Percentiles rank a stretch among this genome's conserved stretches.
phyloP scores from a whole-genome alignment of 2,329 filamentous ascomycete genomes.

The Moelleriella libera region DNA sequence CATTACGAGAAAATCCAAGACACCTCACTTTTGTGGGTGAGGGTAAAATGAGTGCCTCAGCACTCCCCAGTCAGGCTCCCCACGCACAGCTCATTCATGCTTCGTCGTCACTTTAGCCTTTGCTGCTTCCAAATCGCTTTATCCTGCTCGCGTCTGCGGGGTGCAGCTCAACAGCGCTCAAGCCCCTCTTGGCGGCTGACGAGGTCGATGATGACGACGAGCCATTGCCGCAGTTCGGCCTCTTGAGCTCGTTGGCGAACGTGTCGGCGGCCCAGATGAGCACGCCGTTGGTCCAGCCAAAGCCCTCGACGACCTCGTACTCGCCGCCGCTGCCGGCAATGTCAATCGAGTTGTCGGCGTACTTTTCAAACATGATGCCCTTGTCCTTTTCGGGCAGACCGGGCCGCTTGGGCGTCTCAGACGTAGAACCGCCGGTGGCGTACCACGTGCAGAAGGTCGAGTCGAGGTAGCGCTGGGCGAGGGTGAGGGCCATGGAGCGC shows the following conservation, averaged over 20 bases:
- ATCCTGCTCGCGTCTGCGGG: conserved; percentile 30
- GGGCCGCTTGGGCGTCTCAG: conserved; percentile 32
- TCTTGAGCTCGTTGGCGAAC: conserved; percentile 39
- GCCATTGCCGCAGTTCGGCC: conserved; percentile 39
- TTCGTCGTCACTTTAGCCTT: neutral
- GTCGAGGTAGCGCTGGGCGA: conserved; percentile 54
- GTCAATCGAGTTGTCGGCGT: conserved; percentile 44
- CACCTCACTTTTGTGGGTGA: too few species aligned
- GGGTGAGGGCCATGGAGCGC: conserved; percentile 38
- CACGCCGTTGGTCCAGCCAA: conserved; percentile 58
- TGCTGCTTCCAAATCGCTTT: conserved; percentile 27
- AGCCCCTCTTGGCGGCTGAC: conserved; percentile 11
- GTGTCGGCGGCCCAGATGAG: conserved; percentile 51
- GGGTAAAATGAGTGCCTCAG: too few species aligned
- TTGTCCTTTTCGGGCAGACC: conserved; percentile 26
- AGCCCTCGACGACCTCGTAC: conserved; percentile 56
- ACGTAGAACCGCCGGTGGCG: conserved; percentile 48
- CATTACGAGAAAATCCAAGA: too few species aligned
- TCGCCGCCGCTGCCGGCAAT: conserved; percentile 51
- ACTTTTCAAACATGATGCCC: conserved; percentile 61
- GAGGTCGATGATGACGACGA: conserved; percentile 3
- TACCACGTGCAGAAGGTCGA: conserved; percentile 58
- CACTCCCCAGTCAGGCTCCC: too few species aligned
- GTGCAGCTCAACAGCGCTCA: conserved; percentile 31
- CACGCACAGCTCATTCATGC: too few species aligned